Base-by-base conservation (phyloP, 345 rosid species). In the Melaleuca quinquenervia region DNA sequence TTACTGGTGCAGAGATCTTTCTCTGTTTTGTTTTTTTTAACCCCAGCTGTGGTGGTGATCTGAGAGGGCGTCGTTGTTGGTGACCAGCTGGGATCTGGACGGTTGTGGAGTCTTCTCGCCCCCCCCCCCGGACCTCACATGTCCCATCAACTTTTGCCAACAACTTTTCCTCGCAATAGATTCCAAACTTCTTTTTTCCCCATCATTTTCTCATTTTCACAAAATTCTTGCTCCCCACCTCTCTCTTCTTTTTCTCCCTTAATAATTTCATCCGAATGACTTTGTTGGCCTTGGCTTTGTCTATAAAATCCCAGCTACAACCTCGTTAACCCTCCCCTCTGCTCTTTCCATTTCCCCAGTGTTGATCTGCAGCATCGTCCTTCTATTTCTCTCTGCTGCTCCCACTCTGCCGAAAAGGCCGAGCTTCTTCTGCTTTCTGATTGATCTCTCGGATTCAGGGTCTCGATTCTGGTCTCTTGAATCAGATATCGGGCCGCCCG, bases 21-120 rank as follows among this genome's bases (percentile, higher is more conserved):
- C 24, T 24, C 24, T 55, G 2, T 24, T 52, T 6, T 55, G 14
- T n/a, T 8, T 58, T 11, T 12, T 58, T 58, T n/a, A n/a, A 27
- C 74, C 70, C 7, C 7, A 26, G 70, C 4, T 27, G 70, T 13
- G 32, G 86, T 83, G 85, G 52, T 74, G 89, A 83, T 55, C 27
- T 44, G 76, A 75, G 85, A 58, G 36, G 64, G 64, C 32, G 64
- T 29, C 41, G 54, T 54, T 86, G 91, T 54, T 91, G 92, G 90
- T 84, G 82, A 83, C 91, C 95, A 91, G 92, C 93, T 93, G 94
- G 94, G 87, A 88, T 86, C 85, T 88, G 88, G 89, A 85, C 88
- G n/a, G 86, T 56, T 82, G 84, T 60, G 88, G 85, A 50, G 82
- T 84, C 84, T 64, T 15, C 76, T 64, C 76, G 51, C 54, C 20